Percentiles rank a stretch among this genome's conserved stretches.
Conservation (phyloP, 129 eudicot genomes). For the Arctium lappa region DNA sequence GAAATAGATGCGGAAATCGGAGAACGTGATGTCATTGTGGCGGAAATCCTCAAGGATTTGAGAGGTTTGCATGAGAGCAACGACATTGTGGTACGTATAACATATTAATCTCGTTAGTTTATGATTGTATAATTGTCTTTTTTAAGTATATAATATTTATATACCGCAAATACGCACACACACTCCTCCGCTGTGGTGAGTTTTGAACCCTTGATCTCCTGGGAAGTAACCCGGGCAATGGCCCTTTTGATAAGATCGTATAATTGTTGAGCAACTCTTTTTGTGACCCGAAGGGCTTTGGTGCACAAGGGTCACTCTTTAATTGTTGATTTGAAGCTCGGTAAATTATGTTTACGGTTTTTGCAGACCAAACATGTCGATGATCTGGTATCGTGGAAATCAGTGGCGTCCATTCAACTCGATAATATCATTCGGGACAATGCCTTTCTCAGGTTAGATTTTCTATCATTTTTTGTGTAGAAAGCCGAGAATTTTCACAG, state of each 20-base stretch:
- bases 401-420: slow-evolving; percentile 59
- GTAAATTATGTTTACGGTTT: background rate
- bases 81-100: slow-evolving; percentile 57
- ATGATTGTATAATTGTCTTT: no score
- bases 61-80: slow-evolving; percentile 58
- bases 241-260: no score
- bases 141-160: no score
- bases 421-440: slow-evolving; percentile 54
- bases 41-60: slow-evolving; percentile 55
- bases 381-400: slow-evolving; percentile 79
- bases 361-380: slow-evolving; percentile 63
- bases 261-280: no score
- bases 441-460: slow-evolving; percentile 69
- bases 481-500: background rate
- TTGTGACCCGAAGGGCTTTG: no score
- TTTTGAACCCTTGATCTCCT: no score
- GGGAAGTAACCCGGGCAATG: no score
- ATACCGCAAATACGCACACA: background rate
- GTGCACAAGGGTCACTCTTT: background rate
- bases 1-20: slow-evolving; percentile 69
- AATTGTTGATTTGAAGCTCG: background rate
- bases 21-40: slow-evolving; percentile 57
- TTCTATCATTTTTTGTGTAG: background rate
- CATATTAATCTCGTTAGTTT: background rate
- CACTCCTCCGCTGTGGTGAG: no score